Evolutionary conservation across 2,329 filamentous ascomycete genomes (phyloP).

Genomic region (Leptographium galeiforme): DNA sequence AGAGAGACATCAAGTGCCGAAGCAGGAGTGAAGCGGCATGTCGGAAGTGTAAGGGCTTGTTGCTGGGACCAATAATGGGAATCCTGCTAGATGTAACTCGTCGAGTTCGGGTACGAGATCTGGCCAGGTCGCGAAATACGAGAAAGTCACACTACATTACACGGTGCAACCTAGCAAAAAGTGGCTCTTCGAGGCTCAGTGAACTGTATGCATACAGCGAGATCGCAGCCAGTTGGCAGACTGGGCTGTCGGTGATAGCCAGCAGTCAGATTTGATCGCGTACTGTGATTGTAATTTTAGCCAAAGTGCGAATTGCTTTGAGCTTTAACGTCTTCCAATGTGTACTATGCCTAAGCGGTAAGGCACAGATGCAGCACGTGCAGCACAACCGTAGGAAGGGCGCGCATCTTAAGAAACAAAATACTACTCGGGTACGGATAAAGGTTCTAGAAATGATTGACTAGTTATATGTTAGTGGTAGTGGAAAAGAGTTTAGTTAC

Average conservation of each 20-base stretch:
- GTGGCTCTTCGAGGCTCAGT: not conserved
- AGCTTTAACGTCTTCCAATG: not conserved
- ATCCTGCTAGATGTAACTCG: conserved; percentile 13
- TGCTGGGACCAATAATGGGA: conserved; percentile 19
- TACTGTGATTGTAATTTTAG: no score
- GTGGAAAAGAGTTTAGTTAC: not conserved
- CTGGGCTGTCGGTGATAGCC: not conserved
- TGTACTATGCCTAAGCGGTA: not conserved
- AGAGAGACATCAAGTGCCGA: conserved; percentile 15
- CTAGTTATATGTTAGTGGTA: not conserved
- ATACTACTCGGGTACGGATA: not conserved
- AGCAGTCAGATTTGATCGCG: no score
- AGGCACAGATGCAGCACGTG: not conserved
- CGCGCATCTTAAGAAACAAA: conserved; percentile 1
- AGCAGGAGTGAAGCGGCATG: conserved; percentile 9
- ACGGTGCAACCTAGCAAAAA: not conserved
- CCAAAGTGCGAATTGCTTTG: not conserved
- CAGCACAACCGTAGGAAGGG: not conserved
- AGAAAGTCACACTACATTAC: not conserved
- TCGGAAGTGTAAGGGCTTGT: conserved; percentile 12
- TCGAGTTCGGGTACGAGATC: conserved; percentile 13
- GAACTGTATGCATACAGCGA: not conserved
- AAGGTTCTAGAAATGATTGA: not conserved
- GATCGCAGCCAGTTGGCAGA: not conserved
- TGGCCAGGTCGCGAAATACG: conserved; percentile 5